These are phyloP conservation scores for Monilinia vaccinii-corymbosi DNA, from an alignment of 2,329 filamentous ascomycete genomes.

Conservation along the genomic window DNA sequence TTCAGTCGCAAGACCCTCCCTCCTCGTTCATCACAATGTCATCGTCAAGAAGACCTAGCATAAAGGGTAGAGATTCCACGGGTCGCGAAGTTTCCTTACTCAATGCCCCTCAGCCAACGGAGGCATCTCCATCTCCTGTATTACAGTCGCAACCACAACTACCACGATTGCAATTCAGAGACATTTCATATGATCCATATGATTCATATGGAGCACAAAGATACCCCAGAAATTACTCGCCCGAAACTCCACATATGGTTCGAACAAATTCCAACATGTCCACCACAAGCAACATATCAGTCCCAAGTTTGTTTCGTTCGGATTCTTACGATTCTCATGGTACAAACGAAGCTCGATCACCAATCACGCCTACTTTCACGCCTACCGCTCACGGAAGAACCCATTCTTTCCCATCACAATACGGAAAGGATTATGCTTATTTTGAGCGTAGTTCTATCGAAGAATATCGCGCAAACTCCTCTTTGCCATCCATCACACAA, in stretches of 20 bases:
- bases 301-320: constrained; percentile 48
- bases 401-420: constrained; percentile 16
- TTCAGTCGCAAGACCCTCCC: not conserved
- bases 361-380: constrained; percentile 42
- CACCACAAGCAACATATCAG: constrained; percentile 26
- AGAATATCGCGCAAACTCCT: not conserved
- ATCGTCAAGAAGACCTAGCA: constrained; percentile 27
- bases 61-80: constrained; percentile 47
- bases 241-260: constrained; percentile 14
- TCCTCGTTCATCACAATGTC: constrained; percentile 10
- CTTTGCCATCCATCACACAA: not conserved
- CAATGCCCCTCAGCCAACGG: constrained; percentile 31
- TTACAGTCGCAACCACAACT: not conserved
- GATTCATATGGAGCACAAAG: not conserved
- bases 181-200: not conserved
- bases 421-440: not conserved
- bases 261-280: constrained; percentile 30
- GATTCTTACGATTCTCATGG: constrained; percentile 53
- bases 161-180: constrained; percentile 11
- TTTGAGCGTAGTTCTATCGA: not conserved
- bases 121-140: constrained; percentile 30
- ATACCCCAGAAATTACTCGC: constrained; percentile 6
- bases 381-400: constrained; percentile 34
- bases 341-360: constrained; percentile 45
- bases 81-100: constrained; percentile 51